A percentile compares a stretch with the other conserved stretches of the same genome.
These are phyloP conservation scores for Urochloa ruziziensis DNA, from an alignment of 176 grass and related monocot genomes.

Conservation along the genomic window DNA sequence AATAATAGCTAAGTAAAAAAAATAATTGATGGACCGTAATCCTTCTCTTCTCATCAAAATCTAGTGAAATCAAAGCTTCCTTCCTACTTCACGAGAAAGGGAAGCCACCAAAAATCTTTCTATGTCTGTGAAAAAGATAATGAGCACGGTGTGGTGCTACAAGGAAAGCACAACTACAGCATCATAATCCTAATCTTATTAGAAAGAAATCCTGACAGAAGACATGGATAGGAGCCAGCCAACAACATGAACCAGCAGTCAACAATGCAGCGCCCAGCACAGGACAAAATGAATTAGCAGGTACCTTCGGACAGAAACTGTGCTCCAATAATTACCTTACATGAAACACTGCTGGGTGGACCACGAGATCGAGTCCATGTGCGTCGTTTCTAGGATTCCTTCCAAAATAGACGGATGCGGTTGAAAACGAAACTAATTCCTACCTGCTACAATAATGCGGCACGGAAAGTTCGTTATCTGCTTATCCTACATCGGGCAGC, in stretches of 20 bases:
- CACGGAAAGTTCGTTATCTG: conserved; percentile 12
- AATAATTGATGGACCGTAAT: neutral
- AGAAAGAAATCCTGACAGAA: neutral
- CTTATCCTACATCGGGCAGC: conserved; percentile 4
- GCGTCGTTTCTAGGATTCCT: conserved; percentile 19
- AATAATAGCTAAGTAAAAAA: neutral
- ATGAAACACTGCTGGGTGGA: neutral
- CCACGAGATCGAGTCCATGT: conserved; percentile 27
- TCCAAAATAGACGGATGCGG: neutral
- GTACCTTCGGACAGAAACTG: neutral
- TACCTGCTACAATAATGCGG: conserved; percentile 27
- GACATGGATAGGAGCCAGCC: neutral
- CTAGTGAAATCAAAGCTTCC: neutral
- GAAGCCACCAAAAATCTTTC: neutral
- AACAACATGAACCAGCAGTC: neutral
- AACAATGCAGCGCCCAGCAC: neutral
- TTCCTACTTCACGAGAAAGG: neutral
- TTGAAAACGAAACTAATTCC: conserved; percentile 17
- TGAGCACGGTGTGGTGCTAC: neutral
- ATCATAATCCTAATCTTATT: neutral
- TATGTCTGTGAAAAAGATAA: neutral
- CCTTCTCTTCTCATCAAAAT: neutral
- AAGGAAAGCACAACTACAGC: neutral
- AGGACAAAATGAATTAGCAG: conserved; percentile 25
- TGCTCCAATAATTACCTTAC: conserved; percentile 19